Base-by-base conservation (phyloP, 768 basidiomycete species). In the Podaxis mareebaensis region DNA sequence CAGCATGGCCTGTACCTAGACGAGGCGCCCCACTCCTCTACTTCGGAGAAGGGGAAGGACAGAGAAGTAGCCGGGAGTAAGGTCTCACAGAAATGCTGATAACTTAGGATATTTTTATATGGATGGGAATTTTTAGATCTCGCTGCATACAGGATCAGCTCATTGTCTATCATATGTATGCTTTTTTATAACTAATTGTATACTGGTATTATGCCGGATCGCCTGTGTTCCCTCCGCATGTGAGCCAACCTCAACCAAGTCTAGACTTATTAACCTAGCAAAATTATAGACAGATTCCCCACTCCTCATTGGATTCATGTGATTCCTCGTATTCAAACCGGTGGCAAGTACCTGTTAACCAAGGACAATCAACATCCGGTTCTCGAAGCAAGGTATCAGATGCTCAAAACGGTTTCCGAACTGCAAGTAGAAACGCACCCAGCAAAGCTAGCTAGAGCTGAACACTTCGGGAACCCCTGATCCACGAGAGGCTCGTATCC, bases 1-100 rank as follows among this genome's bases (percentile, higher is more conserved):
- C 82, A 91, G 71, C 80, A 96, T 67, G 84, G 87, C 40, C 78
- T 93, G 66, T 93, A 93, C 68, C 79, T 81, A 65, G 91, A 92
- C 46, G 91, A 92, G 49, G 70, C 67, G 20, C 53, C 65, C 64
- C 40, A 64, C 64, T 49, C 65, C 24, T 61, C 70, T n/a, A 68
- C 64, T 51, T 39, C 66, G 33, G 77, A 75, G 33, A 76, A 76
- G 63, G 77, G 74, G 8, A 79, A 77, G 64, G 78, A 75, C 7
- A 75, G 69, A 61, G 80, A 80, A 48, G 59, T 69, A 44, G 61
- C 67, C 15, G 66, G 69, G 20, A 65, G 72, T 58, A 66, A 75
- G 52, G 20, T 59, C 51, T 53, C 70, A 58, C 67, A 71, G 60
- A 57, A 64, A 33, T 64, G 60, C 11, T 63, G 51, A 60, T 58